A percentile compares a stretch with the other conserved stretches of the same genome.
Evolutionary conservation across 108 stramenopile genomes (phyloP).

Genomic region (Cyclostephanos tholiformis): DNA sequence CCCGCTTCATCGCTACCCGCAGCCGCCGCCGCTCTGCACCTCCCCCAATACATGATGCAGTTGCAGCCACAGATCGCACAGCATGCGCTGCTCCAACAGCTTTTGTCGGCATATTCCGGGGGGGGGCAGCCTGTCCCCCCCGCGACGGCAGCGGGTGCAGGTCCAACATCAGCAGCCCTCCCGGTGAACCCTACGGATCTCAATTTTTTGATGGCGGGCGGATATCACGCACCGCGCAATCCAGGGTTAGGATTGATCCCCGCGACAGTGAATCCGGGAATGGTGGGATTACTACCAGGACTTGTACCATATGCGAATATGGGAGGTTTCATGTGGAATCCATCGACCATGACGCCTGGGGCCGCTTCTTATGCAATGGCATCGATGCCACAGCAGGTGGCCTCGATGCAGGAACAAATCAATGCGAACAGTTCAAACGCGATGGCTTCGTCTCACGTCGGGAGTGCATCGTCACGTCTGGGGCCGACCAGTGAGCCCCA

Average conservation of each 20-base stretch:
- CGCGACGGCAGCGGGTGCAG: not conserved
- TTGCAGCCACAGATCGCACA: not conserved
- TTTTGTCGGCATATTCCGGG: not conserved
- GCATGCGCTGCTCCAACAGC: conserved; percentile 2
- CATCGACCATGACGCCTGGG: not conserved
- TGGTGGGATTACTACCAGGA: not conserved
- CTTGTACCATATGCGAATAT: not conserved
- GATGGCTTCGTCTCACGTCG: not conserved
- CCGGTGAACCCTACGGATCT: not conserved
- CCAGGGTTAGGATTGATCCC: not conserved
- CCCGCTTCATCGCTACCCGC: not conserved
- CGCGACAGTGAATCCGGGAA: not conserved
- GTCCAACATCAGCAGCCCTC: not conserved
- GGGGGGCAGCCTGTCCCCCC: not conserved
- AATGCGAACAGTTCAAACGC: not conserved
- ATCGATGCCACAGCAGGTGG: not conserved
- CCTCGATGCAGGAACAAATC: not conserved
- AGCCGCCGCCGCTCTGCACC: not conserved
- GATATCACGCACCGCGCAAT: not conserved
- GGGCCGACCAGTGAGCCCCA: not conserved
- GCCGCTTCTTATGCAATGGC: conserved; percentile 1
- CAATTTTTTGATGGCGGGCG: conserved; percentile 2
- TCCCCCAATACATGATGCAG: not conserved
- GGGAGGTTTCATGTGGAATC: conserved; percentile 3
- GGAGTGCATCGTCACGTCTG: not conserved